Percentiles rank a stretch among this genome's conserved stretches.
Evolutionary conservation across 2,329 filamentous ascomycete genomes (phyloP).

Genomic region (Talaromyces sp.): DNA sequence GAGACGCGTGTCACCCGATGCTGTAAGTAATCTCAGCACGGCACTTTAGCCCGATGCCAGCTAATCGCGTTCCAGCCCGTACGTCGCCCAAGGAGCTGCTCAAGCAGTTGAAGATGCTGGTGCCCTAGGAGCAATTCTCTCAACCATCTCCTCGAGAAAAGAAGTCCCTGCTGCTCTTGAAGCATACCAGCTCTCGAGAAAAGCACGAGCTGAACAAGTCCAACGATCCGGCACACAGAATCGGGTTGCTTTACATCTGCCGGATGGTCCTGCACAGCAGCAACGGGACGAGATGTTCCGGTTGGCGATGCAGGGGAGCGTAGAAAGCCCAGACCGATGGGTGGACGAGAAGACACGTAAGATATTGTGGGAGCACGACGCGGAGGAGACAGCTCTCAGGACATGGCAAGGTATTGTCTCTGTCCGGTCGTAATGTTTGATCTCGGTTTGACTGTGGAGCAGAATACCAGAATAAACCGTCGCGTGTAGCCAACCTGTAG

Average conservation of each 20-base stretch:
- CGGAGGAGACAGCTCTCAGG: conserved; percentile 31
- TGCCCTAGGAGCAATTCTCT: conserved; percentile 34
- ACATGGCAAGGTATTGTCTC: conserved; percentile 26
- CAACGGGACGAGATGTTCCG: conserved; percentile 40
- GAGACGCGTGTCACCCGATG: conserved; percentile 47
- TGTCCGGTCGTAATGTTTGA: not conserved
- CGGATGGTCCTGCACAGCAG: conserved; percentile 39
- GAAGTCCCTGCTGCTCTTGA: conserved; percentile 35
- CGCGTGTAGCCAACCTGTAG: conserved; percentile 21
- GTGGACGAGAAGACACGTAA: conserved; percentile 61
- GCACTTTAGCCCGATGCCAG: not conserved
- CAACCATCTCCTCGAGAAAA: conserved; percentile 29
- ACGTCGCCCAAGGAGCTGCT: conserved; percentile 46
- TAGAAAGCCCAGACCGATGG: conserved; percentile 58
- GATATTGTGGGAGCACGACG: conserved; percentile 38
- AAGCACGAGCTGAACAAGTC: conserved; percentile 38
- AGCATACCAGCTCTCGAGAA: conserved; percentile 38
- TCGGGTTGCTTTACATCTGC: conserved; percentile 35
- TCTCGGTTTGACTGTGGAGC: not conserved
- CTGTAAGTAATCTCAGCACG: conserved; percentile 28
- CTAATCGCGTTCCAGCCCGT: conserved; percentile 25
- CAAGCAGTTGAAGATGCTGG: conserved; percentile 45
- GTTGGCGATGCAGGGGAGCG: conserved; percentile 25
- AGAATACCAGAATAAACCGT: conserved; percentile 1
- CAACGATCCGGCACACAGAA: conserved; percentile 38